Conservation (phyloP, 106 monocot species). For the Dioscorea zingiberensis region DNA sequence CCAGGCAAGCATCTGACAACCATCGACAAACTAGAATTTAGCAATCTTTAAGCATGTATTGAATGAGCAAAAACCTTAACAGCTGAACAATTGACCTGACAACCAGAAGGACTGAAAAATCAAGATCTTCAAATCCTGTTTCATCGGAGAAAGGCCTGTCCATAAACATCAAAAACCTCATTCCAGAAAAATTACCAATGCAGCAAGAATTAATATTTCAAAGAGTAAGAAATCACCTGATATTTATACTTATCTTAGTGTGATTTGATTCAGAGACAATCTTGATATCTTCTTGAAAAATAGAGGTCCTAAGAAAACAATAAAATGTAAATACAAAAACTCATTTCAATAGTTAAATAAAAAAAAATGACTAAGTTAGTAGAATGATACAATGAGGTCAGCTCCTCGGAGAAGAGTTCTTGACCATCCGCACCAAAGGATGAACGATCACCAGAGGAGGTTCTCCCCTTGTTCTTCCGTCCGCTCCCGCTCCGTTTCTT, state of each 20-base stretch:
- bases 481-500: slow-evolving; percentile 49
- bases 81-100: slow-evolving; percentile 75
- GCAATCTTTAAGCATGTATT: too few relatives aligned
- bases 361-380: too few relatives aligned
- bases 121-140: slow-evolving; percentile 35
- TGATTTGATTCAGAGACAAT: slow-evolving; percentile 44
- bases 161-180: slow-evolving; percentile 5
- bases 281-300: slow-evolving; percentile 80
- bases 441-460: slow-evolving; percentile 44
- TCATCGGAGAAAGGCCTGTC: slow-evolving; percentile 75
- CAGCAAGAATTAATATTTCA: neutral
- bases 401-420: slow-evolving; percentile 63
- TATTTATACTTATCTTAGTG: slow-evolving; percentile 44
- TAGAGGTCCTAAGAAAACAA: slow-evolving; percentile 48
- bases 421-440: slow-evolving; percentile 39
- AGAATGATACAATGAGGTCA: slow-evolving; percentile 55
- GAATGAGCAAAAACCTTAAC: too few relatives aligned
- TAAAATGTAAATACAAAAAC: neutral
- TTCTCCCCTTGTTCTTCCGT: slow-evolving; percentile 39
- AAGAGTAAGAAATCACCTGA: slow-evolving; percentile 44
- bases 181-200: neutral
- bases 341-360: too few relatives aligned
- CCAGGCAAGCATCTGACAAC: slow-evolving; percentile 65
- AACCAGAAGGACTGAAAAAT: slow-evolving; percentile 54
- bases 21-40: too few relatives aligned